These are phyloP conservation scores for Fusarium oxysporum DNA, from an alignment of 2,329 filamentous ascomycete genomes.

Conservation along the genomic window DNA sequence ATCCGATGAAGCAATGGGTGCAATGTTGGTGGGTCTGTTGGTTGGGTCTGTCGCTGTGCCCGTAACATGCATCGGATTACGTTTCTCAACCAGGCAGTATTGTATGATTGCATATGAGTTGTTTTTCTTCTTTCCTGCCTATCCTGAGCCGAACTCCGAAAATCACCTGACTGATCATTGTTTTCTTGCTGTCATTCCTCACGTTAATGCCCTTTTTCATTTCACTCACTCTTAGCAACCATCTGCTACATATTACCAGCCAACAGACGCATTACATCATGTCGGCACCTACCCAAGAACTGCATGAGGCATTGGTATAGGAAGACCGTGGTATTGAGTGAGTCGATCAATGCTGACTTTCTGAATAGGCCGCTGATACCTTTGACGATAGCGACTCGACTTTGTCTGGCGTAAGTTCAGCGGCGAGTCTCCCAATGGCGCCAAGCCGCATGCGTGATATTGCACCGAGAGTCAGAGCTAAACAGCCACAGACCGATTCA, in stretches of 20 bases:
- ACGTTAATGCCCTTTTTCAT: not conserved
- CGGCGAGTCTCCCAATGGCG: fast-evolving
- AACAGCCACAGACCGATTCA: not conserved
- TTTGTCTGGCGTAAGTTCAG: conserved; percentile 2
- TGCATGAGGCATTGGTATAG: not conserved
- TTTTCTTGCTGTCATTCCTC: not conserved
- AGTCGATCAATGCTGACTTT: fast-evolving
- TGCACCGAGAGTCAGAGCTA: not conserved
- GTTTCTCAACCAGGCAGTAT: not conserved
- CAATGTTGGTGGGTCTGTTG: not conserved
- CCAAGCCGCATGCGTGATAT: fast-evolving
- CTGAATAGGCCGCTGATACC: not conserved
- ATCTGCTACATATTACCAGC: fast-evolving
- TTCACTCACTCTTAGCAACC: no score
- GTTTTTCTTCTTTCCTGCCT: not conserved
- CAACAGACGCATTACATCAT: not conserved
- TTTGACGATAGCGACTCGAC: conserved; percentile 9
- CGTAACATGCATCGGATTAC: not conserved
- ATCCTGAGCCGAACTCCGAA: not conserved
- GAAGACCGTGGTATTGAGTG: fast-evolving
- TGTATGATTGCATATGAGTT: not conserved
- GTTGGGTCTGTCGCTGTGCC: conserved; percentile 1
- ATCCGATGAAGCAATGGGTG: not conserved
- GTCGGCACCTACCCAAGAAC: not conserved
- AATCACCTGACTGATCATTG: not conserved